These are phyloP conservation scores for Basidiobolus meristosporus DNA, from an alignment of 371 early-diverging fungal species.

Conservation along the genomic window DNA sequence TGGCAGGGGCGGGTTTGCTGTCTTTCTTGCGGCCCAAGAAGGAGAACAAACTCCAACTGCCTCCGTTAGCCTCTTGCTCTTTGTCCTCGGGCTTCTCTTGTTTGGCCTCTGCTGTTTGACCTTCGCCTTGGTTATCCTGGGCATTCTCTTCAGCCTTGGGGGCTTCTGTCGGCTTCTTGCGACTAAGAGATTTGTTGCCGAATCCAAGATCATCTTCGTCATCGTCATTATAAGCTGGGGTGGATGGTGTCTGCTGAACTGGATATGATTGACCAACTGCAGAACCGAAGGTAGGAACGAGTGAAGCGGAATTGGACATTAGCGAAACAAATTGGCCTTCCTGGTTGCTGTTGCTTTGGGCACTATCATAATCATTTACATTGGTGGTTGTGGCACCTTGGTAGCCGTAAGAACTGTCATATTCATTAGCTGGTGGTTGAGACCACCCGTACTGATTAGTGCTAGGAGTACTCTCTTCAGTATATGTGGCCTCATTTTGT, in stretches of 20 bases:
- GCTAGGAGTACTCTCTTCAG: too few relatives aligned
- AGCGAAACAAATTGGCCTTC: neutral
- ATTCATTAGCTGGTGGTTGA: too few relatives aligned
- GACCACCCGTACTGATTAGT: too few relatives aligned
- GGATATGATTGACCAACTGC: neutral
- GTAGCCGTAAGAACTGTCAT: neutral
- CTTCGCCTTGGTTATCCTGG: neutral
- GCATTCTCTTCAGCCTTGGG: neutral
- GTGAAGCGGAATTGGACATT: neutral
- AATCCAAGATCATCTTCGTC: conserved; percentile 32
- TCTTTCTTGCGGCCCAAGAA: too few relatives aligned
- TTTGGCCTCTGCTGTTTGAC: neutral
- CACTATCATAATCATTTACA: neutral
- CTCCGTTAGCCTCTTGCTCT: too few relatives aligned
- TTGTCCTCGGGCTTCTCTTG: conserved; percentile 1
- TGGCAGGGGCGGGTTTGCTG: neutral
- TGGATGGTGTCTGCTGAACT: neutral
- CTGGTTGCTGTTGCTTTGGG: neutral
- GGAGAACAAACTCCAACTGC: too few relatives aligned
- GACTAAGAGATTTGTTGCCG: conserved; percentile 14
- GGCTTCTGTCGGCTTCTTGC: conserved; percentile 7
- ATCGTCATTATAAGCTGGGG: conserved; percentile 3
- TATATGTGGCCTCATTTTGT: too few relatives aligned
- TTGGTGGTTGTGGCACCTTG: neutral
- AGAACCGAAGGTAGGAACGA: neutral